Evolutionary conservation across 2,329 filamentous ascomycete species (phyloP), one percentile per base, ranked within the genome.

Genomic region (Clonostachys chloroleuca): DNA sequence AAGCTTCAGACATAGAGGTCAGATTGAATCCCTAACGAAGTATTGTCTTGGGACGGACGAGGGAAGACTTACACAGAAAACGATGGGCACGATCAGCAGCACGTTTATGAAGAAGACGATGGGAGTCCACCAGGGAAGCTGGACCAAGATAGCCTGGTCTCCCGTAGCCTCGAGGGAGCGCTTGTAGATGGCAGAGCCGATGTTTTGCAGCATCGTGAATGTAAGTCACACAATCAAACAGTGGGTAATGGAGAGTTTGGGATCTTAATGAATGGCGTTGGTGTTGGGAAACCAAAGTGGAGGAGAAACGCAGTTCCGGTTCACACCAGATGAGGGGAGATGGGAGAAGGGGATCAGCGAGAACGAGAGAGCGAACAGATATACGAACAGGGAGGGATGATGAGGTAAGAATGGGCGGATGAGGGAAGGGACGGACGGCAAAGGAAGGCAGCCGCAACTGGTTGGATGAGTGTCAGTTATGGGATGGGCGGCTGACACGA

Each of bases 51-150:
- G 12, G 14, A n/a, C 17, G n/a, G 8, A 42, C 13, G 14, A 4
- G 14, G 17, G 17, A 18, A 39, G 36, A 60, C 67, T 52, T 64
- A 78, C 74, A 40, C 72, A 54, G 45, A 77, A 7, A 35, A 72
- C 49, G 24, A 70, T 17, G 35, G 75, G 75, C 12, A 77, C 45
- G 52, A 79, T 71, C 50, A 77, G 44, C 34, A 78, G 30, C 41
- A 70, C 45, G 52, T 77, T 62, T 45, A 64, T 45, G 16, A 72
- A 47, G 42, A 73, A 43, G 48, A 79, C 50, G 39, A 59, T 52
- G 51, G 52, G 59, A n/a, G 67, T 60, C 70, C 70, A 74, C n/a
- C 54, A 51, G 16, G 69, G 70, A 46, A 67, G 56, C 51, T 68
- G 51, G 36, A 39, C 14, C 43, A 54, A 10, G 40, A 14, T 13